These are phyloP conservation scores for Arctium minus DNA, from an alignment of 129 eudicot species.

Conservation along the genomic window DNA sequence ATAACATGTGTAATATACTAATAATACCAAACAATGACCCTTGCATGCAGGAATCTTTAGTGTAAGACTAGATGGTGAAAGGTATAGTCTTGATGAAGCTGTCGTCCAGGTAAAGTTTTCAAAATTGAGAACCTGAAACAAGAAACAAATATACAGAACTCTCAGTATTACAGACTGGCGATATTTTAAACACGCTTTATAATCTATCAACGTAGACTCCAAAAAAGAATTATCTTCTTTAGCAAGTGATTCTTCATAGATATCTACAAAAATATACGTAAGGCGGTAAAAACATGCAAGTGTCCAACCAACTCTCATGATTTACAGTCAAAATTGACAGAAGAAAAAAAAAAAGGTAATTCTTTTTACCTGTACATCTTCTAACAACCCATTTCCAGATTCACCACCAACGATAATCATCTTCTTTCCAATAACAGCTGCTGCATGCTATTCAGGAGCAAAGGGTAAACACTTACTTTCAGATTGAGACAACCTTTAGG, in stretches of 20 bases:
- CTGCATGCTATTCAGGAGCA: slow-evolving; percentile 75
- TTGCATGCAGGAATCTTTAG: slow-evolving; percentile 95
- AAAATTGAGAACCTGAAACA: slow-evolving; percentile 72
- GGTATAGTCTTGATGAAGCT: slow-evolving; percentile 87
- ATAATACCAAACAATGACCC: slow-evolving; percentile 86
- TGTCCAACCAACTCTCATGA: background rate
- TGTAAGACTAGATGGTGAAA: slow-evolving; percentile 91
- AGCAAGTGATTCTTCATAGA: background rate
- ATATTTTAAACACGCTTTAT: background rate
- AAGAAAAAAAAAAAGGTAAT: background rate
- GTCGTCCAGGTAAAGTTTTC: slow-evolving; percentile 80
- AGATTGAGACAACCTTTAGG: background rate
- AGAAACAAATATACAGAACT: background rate
- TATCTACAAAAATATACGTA: background rate
- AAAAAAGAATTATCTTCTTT: background rate
- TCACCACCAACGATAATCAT: slow-evolving; percentile 99
- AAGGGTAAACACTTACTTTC: slow-evolving; percentile 14
- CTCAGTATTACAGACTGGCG: background rate
- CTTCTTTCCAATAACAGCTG: slow-evolving; percentile 89
- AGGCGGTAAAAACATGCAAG: background rate
- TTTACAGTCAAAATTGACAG: slow-evolving; percentile 7
- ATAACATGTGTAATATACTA: background rate
- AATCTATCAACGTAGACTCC: background rate
- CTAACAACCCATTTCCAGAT: slow-evolving; percentile 72
- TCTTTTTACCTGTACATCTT: slow-evolving; percentile 81